Evolutionary conservation across 2,329 filamentous ascomycete species (phyloP).

Genomic region (Penicillium sp.): DNA sequence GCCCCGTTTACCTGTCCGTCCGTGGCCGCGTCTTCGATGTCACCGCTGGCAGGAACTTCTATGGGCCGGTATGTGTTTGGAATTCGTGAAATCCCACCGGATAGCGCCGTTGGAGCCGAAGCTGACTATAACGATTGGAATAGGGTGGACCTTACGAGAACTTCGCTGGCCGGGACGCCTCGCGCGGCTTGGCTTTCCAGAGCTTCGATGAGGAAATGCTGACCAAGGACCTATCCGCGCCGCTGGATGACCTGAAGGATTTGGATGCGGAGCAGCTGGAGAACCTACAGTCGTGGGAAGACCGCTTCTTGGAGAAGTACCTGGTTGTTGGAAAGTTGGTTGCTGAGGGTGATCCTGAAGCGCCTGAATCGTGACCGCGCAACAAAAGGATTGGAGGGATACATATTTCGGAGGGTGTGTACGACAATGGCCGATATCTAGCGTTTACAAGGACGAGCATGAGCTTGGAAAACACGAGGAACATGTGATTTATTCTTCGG

Average conservation of each 20-base stretch:
- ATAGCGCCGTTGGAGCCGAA: not conserved
- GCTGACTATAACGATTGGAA: conserved; percentile 6
- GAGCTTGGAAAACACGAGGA: not conserved
- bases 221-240: conserved; percentile 82
- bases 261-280: conserved; percentile 75
- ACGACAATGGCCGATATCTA: not conserved
- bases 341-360: conserved; percentile 55
- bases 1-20: conserved; percentile 86
- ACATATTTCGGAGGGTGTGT: not conserved
- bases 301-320: conserved; percentile 91
- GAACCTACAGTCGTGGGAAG: conserved; percentile 86
- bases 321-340: conserved; percentile 88
- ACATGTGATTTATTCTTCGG: not conserved
- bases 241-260: conserved; percentile 73
- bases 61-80: conserved; percentile 64
- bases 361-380: conserved; percentile 26
- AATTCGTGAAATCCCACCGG: not conserved
- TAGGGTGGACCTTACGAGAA: conserved; percentile 87
- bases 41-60: conserved; percentile 82
- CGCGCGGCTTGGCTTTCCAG: conserved; percentile 79
- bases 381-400: not conserved
- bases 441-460: not conserved
- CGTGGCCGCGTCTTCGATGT: conserved; percentile 92
- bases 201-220: conserved; percentile 96
- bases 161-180: conserved; percentile 91